These are phyloP conservation scores for Phytophthora foliorum DNA, from an alignment of 352 stramenopile species.

Conservation along the genomic window DNA sequence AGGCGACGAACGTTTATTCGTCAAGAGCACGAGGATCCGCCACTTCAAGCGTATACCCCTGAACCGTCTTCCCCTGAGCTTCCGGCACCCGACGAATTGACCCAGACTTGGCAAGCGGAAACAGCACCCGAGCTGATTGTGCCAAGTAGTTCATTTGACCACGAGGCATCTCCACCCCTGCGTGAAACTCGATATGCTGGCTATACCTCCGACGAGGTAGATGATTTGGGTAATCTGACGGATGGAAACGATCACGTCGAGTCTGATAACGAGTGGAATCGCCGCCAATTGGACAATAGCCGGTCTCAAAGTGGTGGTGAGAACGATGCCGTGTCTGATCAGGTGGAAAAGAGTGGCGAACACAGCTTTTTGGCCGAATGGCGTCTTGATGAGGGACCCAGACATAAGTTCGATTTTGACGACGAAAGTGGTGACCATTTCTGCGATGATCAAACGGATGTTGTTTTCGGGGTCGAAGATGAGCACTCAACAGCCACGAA, in stretches of 20 bases:
- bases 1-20: constrained; percentile 20
- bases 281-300: constrained; percentile 8
- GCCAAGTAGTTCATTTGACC: not conserved
- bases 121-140: not conserved
- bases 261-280: constrained; percentile 16
- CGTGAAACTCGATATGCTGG: constrained; percentile 8
- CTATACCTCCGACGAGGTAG: constrained; percentile 13
- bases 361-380: constrained; percentile 16
- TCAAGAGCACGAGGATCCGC: constrained; percentile 22
- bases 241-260: constrained; percentile 22
- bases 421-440: constrained; percentile 26
- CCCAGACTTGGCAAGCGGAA: constrained; percentile 5
- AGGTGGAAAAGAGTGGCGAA: constrained; percentile 1
- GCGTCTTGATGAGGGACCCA: constrained; percentile 21
- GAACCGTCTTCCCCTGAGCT: constrained; percentile 2
- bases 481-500: not conserved
- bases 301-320: not conserved
- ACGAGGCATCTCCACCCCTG: constrained; percentile 1
- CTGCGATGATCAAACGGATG: constrained; percentile 10
- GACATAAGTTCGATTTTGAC: constrained; percentile 17
- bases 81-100: not conserved
- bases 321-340: not conserved
- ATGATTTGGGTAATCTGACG: constrained; percentile 16
- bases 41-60: not conserved
- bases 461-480: constrained; percentile 4